Evolutionary conservation across 2,329 filamentous ascomycete species (phyloP).

Genomic region (Sclerotinia trifoliorum): DNA sequence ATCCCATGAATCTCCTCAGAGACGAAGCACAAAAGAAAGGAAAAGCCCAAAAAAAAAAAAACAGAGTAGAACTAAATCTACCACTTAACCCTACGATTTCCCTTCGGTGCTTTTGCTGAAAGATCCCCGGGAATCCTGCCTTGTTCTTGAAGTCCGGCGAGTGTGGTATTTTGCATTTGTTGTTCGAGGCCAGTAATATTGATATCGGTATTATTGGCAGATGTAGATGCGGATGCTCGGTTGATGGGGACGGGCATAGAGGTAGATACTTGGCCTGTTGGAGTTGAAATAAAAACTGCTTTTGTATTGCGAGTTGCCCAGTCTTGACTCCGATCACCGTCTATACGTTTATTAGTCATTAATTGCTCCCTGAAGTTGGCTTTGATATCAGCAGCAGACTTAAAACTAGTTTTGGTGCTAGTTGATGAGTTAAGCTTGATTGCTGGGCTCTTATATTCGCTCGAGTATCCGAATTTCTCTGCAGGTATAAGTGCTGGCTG

Average conservation of each 20-base stretch:
- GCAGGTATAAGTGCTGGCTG: background rate
- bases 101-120: background rate
- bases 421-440: background rate
- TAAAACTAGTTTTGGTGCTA: background rate
- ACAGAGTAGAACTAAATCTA: background rate
- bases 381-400: background rate
- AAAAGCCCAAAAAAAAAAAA: background rate
- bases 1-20: background rate
- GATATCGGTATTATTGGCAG: background rate
- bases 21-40: fast-evolving
- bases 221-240: background rate
- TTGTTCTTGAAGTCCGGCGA: background rate
- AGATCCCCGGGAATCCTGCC: background rate
- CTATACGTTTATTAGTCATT: background rate
- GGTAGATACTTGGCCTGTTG: background rate
- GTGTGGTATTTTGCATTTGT: background rate
- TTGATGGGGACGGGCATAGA: too few species aligned
- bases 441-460: background rate
- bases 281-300: background rate
- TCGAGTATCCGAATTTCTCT: background rate
- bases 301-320: background rate
- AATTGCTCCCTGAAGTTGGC: background rate
- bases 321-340: background rate
- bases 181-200: background rate
- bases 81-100: background rate